These are phyloP conservation scores for Pelagophyceae sp. DNA, from an alignment of 352 stramenopile species.

Conservation along the genomic window DNA sequence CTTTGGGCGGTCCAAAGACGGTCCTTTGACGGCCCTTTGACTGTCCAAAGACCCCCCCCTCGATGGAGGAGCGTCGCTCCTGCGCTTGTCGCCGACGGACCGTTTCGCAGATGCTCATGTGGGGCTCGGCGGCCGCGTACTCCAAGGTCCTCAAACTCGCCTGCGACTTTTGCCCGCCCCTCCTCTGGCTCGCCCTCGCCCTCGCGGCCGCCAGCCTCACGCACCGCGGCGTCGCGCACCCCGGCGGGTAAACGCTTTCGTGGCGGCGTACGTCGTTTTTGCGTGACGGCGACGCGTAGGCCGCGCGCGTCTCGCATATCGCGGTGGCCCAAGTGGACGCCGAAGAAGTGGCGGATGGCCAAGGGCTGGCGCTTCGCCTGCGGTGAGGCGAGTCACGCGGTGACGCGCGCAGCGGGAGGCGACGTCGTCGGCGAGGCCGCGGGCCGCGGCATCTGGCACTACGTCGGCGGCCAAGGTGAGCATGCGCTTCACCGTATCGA, in stretches of 20 bases:
- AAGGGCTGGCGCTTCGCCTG: neutral
- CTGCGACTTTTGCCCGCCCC: neutral
- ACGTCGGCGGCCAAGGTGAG: neutral
- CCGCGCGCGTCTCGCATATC: neutral
- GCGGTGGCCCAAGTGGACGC: neutral
- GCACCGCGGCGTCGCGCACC: neutral
- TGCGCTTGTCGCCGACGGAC: too few relatives aligned
- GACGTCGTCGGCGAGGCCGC: constrained; percentile 33
- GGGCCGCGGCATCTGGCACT: constrained; percentile 41
- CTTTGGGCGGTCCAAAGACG: neutral
- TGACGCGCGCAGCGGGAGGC: neutral
- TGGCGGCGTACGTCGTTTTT: neutral
- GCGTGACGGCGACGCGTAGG: neutral
- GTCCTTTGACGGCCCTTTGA: neutral
- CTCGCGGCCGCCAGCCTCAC: neutral
- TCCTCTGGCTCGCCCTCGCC: neutral
- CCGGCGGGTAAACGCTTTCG: too few relatives aligned
- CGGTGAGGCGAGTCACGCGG: neutral
- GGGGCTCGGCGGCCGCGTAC: neutral
- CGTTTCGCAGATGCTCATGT: neutral
- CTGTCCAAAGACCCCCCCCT: too few relatives aligned
- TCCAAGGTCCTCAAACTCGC: neutral
- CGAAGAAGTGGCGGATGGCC: neutral
- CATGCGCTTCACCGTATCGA: too few relatives aligned
- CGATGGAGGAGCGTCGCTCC: too few relatives aligned